These are phyloP conservation scores for Aspergillus costaricaensis DNA, from an alignment of 2,329 filamentous ascomycete genomes.

Conservation along the genomic window DNA sequence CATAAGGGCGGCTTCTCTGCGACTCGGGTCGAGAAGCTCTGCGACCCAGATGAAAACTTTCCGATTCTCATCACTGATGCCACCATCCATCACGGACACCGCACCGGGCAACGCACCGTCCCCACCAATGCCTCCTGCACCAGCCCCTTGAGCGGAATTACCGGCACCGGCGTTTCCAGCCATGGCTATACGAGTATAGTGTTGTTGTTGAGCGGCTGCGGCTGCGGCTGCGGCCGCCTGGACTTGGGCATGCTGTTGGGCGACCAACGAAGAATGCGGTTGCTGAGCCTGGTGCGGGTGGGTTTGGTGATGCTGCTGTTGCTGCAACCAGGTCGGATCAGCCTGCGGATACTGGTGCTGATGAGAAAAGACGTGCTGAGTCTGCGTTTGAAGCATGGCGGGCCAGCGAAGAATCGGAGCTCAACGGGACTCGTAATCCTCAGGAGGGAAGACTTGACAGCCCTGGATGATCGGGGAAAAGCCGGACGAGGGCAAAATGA, in stretches of 20 bases:
- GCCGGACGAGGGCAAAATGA: constrained; percentile 13
- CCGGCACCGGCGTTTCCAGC: constrained; percentile 59
- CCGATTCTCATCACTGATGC: constrained; percentile 84
- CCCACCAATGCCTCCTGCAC: constrained; percentile 52
- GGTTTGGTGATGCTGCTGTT: constrained; percentile 38
- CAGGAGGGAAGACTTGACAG: constrained; percentile 21
- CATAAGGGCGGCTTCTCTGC: constrained; percentile 85
- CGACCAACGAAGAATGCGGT: constrained; percentile 49
- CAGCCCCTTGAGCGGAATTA: constrained; percentile 38
- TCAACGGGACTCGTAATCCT: constrained; percentile 21
- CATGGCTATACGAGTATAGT: constrained; percentile 73
- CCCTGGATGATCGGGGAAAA: constrained; percentile 25
- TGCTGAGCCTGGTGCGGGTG: constrained; percentile 43
- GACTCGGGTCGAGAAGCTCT: constrained; percentile 82
- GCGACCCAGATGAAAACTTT: constrained; percentile 92
- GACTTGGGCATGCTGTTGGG: constrained; percentile 56
- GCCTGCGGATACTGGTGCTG: constrained; percentile 56
- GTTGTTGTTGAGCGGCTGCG: constrained; percentile 50
- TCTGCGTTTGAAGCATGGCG: constrained; percentile 52
- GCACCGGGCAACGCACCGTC: constrained; percentile 34
- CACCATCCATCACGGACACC: constrained; percentile 58
- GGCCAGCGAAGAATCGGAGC: constrained; percentile 30
- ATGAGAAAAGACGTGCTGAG: constrained; percentile 64
- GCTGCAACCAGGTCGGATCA: constrained; percentile 47
- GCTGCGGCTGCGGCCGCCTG: constrained; percentile 49